These are phyloP conservation scores for Sisymbrium altissimum DNA, from an alignment of 345 rosid genomes.

Conservation along the genomic window DNA sequence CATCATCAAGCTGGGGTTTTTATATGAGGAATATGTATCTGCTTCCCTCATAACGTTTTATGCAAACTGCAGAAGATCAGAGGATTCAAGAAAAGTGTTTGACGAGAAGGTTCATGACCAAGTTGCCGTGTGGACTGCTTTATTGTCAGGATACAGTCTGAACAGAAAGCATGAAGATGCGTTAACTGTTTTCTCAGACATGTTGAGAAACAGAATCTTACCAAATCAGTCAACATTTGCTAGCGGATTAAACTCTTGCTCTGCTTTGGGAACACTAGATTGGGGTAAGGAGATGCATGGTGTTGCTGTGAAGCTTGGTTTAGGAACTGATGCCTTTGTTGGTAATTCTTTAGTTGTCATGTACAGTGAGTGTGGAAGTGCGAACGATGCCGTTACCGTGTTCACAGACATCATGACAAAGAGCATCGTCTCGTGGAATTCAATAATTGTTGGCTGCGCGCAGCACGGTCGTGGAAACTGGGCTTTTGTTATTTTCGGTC, in stretches of 20 bases:
- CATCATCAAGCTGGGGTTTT: slow-evolving; percentile 46
- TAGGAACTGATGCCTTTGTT: slow-evolving; percentile 51
- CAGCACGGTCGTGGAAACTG: slow-evolving; percentile 60
- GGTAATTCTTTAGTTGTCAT: slow-evolving; percentile 60
- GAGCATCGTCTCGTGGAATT: slow-evolving; percentile 69
- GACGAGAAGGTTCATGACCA: slow-evolving; percentile 35
- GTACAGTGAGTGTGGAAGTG: slow-evolving; percentile 55
- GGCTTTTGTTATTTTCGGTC: slow-evolving; percentile 48
- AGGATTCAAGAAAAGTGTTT: slow-evolving; percentile 44
- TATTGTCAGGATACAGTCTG: slow-evolving; percentile 53
- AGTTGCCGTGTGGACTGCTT: slow-evolving; percentile 73
- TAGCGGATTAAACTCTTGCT: slow-evolving; percentile 61
- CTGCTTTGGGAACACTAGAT: slow-evolving; percentile 60
- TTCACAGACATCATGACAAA: slow-evolving; percentile 43
- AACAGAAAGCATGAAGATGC: slow-evolving; percentile 54
- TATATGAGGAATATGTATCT: slow-evolving; percentile 46
- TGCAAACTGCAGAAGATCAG: slow-evolving; percentile 52
- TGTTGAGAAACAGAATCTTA: slow-evolving; percentile 45
- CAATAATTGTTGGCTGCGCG: slow-evolving; percentile 59
- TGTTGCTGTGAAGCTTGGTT: slow-evolving; percentile 47
- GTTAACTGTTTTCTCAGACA: slow-evolving; percentile 45
- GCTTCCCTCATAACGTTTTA: slow-evolving; percentile 65
- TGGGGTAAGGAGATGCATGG: slow-evolving; percentile 64
- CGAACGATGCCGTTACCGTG: slow-evolving; percentile 41
- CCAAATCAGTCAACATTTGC: slow-evolving; percentile 77